phyloP scores from a whole-genome alignment of 2,329 filamentous ascomycete species.

The Aspergillus nomiae region DNA sequence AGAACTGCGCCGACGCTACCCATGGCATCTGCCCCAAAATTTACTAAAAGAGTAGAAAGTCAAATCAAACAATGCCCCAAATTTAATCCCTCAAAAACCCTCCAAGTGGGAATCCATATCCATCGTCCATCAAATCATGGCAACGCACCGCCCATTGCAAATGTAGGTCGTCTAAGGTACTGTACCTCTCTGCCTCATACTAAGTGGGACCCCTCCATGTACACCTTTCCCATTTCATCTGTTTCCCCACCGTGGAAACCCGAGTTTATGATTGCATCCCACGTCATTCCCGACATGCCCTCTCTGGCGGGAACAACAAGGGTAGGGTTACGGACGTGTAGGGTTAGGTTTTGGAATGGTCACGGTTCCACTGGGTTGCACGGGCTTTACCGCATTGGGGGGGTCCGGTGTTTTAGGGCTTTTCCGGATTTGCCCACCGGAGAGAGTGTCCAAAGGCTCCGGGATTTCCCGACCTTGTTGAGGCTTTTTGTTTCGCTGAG shows the following conservation, averaged over 20 bases:
- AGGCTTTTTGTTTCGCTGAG: not conserved
- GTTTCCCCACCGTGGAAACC: not conserved
- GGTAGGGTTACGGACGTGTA: slow-evolving; percentile 1
- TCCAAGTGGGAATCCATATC: not conserved
- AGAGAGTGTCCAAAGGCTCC: slow-evolving; percentile 4
- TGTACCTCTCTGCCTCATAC: not conserved
- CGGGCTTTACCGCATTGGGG: slow-evolving; percentile 10
- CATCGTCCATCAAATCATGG: not conserved
- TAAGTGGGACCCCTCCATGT: not conserved
- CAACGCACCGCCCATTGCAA: not conserved
- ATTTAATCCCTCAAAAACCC: not conserved
- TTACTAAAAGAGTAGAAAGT: not conserved
- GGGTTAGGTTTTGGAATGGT: slow-evolving; percentile 6
- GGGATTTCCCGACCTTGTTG: slow-evolving; percentile 15
- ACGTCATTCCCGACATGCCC: not conserved
- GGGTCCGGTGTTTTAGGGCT: slow-evolving; percentile 24
- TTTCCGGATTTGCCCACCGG: slow-evolving; percentile 27
- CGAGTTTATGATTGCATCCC: not conserved
- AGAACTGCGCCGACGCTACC: not conserved
- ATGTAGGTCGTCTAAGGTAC: not conserved
- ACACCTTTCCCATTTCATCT: not conserved
- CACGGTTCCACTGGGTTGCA: slow-evolving; percentile 4
- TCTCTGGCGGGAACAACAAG: not conserved
- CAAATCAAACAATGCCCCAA: not conserved
- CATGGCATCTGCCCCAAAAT: not conserved